Evolutionary conservation across 306 rosid genomes (phyloP), one percentile per base, ranked within the genome.

Genomic region (Purshia tridentata): DNA sequence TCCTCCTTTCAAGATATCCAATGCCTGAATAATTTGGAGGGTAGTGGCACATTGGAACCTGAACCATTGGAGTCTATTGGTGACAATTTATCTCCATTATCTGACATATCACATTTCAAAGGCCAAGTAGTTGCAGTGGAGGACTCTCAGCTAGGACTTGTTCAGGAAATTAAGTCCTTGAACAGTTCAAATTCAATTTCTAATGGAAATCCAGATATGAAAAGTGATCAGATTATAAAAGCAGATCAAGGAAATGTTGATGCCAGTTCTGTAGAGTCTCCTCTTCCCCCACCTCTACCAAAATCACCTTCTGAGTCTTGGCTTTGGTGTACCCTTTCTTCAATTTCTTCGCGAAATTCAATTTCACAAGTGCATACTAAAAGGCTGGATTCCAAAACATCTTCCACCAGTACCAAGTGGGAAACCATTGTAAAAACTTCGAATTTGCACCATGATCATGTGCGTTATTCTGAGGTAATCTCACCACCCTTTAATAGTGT

Each of bases 291-390:
- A 47, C 96, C 99, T 23, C 74, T 91, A 70, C 99, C 97, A 18
- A 94, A 82, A 83, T 91, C 99, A 11, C 99, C 99, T 58, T 87
- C 97, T 0, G 96, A 94, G 77, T 94, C 99, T 47, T 94, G 97
- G 99, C 97, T 94, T 59, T 88, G 92, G 93, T 89, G 89, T 10
- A 85, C 96, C 14, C 80, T 90, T 59, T 88, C 98, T 72, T 82
- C 88, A 22, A 56, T 79, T 76, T 73, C 96, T 40, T 58, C 82
- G 0, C 76, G 79, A 75, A 88, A 83, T 40, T 77, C 86, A 47
- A 65, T 84, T 47, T 35, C 80, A 44, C 83, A 77, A 45, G 67
- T 77, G 18, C 72, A 72, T 46, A 65, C 74, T 15, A 85, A 88
- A 78, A 84, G 70, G 75, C 76, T 69, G 47, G 88, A 70, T 42